Conservation (phyloP, 441 rosid species). For the Codiaeum variegatum region DNA sequence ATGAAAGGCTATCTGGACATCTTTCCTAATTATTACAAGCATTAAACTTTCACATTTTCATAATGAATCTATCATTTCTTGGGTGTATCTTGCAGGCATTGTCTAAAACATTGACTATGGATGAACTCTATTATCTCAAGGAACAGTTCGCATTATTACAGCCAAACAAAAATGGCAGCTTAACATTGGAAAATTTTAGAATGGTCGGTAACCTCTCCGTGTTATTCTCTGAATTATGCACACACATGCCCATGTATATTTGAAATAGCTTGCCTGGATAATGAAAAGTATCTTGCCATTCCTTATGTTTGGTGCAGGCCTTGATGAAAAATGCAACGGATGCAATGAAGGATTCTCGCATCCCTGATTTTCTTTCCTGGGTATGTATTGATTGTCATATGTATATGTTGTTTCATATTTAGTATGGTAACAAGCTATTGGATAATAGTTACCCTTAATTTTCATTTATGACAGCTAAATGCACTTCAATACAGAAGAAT, state of each 20-base stretch:
- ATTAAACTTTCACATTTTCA: background rate
- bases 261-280: background rate
- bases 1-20: background rate
- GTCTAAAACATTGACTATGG: constrained; percentile 66
- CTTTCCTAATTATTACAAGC: background rate
- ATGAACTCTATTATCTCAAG: constrained; percentile 59
- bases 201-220: constrained; percentile 34
- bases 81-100: constrained; percentile 54
- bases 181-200: constrained; percentile 60
- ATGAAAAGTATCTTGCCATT: constrained; percentile 15
- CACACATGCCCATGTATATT: background rate
- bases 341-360: constrained; percentile 84
- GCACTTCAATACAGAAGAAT: constrained; percentile 79
- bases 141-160: constrained; percentile 69
- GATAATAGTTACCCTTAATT: constrained; percentile 13
- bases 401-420: constrained; percentile 15
- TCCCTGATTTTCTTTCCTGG: constrained; percentile 64
- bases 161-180: constrained; percentile 61
- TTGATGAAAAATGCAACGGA: constrained; percentile 75
- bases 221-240: constrained; percentile 3
- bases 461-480: constrained; percentile 50
- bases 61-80: constrained; percentile 9
- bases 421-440: constrained; percentile 9
- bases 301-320: constrained; percentile 46
- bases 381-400: constrained; percentile 32